Evolutionary conservation across 495 filamentous ascomycete species (phyloP), one percentile per base, ranked within the genome.

Genomic region (Trichoderma reesei): DNA sequence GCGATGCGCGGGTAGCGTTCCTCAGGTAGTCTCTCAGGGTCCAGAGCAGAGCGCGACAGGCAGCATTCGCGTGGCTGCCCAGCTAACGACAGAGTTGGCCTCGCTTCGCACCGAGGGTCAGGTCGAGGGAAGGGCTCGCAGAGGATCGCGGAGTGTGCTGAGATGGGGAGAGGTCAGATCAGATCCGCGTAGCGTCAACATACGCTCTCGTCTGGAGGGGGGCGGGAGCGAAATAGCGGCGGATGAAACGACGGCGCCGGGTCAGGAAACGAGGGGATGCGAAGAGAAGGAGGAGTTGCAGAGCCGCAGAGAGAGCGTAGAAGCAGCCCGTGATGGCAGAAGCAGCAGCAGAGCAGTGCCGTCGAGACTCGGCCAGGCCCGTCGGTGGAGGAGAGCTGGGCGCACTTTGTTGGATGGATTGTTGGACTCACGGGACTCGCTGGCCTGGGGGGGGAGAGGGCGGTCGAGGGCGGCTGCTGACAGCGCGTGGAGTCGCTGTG

Each of bases 361-460:
- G 44, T 48, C 3, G 44, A 48, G n/a, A 18, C 51, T 33, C 20
- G 34, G 42, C 42, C 51, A 56, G 51, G n/a, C n/a, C n/a, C n/a
- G n/a, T n/a, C n/a, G n/a, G n/a, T 34, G 51, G 51, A 56, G 51
- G 51, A 56, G 44, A 48, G 44, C 44, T 48, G 44, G 44, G 51
- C 51, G 51, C 51, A 56, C 51, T 56, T 56, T 56, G 51, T 31
- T 56, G 51, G 51, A 56, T n/a, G n/a, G n/a, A n/a, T n/a, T n/a
- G n/a, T n/a, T n/a, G n/a, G n/a, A n/a, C 51, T 56, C 51, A 56
- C 51, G 51, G 51, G 51, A 56, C 51, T 56, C n/a, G n/a, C n/a
- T n/a, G n/a, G n/a, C n/a, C n/a, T n/a, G 46, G 46, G 46, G 42
- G 46, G 46, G 46, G 16, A 26, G 51, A 10, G 13, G 51, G n/a